Conservation (phyloP, 805 yeast genomes). For the Cyberlindnera mississippiensis region DNA sequence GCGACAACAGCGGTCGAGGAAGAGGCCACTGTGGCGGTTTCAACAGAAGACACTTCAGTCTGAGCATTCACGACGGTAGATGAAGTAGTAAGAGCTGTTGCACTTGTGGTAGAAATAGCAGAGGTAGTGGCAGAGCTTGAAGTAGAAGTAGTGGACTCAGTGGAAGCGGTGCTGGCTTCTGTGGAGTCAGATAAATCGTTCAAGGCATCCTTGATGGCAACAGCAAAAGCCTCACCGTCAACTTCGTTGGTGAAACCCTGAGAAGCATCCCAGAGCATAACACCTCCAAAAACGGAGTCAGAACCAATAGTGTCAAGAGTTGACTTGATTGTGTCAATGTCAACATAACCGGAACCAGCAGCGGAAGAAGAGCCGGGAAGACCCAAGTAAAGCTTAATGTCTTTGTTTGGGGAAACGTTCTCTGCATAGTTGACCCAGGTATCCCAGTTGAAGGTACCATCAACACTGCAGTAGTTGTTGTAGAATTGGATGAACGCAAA, state of each 20-base stretch:
- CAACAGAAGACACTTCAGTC: background rate
- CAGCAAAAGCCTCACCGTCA: constrained; percentile 41
- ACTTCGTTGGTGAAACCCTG: constrained; percentile 51
- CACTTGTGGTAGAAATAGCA: constrained; percentile 7
- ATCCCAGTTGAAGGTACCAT: constrained; percentile 57
- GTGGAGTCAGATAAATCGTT: constrained; percentile 21
- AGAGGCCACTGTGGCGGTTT: background rate
- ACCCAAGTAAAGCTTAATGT: constrained; percentile 71
- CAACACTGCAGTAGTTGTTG: constrained; percentile 72
- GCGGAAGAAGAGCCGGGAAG: constrained; percentile 65
- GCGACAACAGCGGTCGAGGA: constrained; percentile 3
- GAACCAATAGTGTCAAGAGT: constrained; percentile 71
- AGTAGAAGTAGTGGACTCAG: constrained; percentile 6
- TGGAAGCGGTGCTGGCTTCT: constrained; percentile 13
- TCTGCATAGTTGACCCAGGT: constrained; percentile 69
- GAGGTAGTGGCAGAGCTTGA: constrained; percentile 17
- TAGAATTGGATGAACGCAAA: constrained; percentile 86
- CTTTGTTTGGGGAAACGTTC: constrained; percentile 55
- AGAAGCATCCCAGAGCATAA: constrained; percentile 90
- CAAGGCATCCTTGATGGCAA: constrained; percentile 41
- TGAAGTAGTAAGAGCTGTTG: background rate
- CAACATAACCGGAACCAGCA: constrained; percentile 56
- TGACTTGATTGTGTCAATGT: constrained; percentile 33
- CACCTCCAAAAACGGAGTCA: constrained; percentile 76
- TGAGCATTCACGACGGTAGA: background rate